Percentiles rank a stretch among this genome's conserved stretches.
Evolutionary conservation across 208 protist species (phyloP).

Genomic region (Leishmania martiniquensis): DNA sequence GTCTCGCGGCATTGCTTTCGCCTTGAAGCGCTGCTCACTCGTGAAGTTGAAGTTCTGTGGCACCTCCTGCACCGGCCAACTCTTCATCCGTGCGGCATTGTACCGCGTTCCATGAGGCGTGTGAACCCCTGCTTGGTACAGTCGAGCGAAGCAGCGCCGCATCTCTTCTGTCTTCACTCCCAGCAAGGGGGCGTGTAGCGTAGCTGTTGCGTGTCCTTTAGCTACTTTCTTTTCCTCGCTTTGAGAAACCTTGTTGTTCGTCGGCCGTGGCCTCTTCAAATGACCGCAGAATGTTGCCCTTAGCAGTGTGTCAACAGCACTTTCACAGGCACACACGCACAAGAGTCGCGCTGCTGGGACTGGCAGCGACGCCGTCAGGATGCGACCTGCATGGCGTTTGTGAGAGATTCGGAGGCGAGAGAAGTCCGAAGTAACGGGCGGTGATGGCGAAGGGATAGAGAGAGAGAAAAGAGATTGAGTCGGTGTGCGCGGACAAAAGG

Average conservation of each 20-base stretch:
- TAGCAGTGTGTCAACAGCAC: constrained; percentile 3
- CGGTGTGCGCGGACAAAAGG: no score
- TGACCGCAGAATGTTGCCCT: neutral
- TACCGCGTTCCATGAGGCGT: constrained; percentile 64
- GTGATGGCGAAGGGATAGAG: no score
- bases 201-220: neutral
- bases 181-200: neutral
- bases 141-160: constrained; percentile 29
- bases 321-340: constrained; percentile 9
- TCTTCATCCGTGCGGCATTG: constrained; percentile 77
- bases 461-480: no score
- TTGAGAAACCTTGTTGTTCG: neutral
- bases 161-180: constrained; percentile 10
- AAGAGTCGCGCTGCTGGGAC: neutral
- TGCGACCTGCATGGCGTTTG: neutral
- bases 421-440: no score
- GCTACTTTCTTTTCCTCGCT: neutral
- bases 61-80: constrained; percentile 78
- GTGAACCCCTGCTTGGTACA: constrained; percentile 82
- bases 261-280: neutral
- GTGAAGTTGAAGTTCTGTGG: constrained; percentile 84
- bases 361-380: neutral
- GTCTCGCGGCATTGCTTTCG: constrained; percentile 81
- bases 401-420: no score
- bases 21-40: constrained; percentile 75